Percentiles rank a stretch among this genome's conserved stretches.
These are phyloP conservation scores for Saxispiralis lemnorum DNA, from an alignment of 495 filamentous ascomycete species.

Conservation along the genomic window DNA sequence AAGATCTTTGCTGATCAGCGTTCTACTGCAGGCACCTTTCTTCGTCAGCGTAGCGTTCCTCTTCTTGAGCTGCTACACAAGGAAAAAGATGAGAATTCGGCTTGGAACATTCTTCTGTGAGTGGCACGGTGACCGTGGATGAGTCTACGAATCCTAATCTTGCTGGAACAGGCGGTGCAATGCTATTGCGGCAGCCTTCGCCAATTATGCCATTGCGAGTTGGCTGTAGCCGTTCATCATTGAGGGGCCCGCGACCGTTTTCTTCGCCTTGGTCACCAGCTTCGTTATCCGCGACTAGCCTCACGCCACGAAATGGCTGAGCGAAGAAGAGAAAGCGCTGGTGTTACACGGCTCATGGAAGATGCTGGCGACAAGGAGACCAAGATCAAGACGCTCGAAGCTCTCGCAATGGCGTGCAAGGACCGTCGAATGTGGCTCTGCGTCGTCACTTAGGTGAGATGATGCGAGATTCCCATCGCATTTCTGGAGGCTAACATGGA, in stretches of 20 bases:
- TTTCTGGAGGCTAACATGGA: background rate
- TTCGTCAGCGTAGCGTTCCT: background rate
- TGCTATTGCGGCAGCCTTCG: too few species aligned
- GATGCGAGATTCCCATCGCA: too few species aligned
- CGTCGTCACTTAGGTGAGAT: too few species aligned
- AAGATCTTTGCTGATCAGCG: background rate
- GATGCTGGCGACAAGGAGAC: background rate
- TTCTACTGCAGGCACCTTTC: background rate
- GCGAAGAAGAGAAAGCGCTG: constrained; percentile 39
- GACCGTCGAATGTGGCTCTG: background rate
- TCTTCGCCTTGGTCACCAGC: constrained; percentile 44
- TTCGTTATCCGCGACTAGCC: constrained; percentile 56
- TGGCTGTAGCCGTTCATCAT: constrained; percentile 75
- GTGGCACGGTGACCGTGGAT: too few species aligned
- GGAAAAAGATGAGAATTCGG: too few species aligned
- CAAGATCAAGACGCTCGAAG: background rate
- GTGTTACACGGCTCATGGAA: background rate
- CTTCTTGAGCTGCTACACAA: background rate
- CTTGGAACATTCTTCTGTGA: too few species aligned
- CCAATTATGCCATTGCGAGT: constrained; percentile 27
- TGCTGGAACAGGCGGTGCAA: too few species aligned
- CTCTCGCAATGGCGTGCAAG: background rate
- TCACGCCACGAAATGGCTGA: constrained; percentile 49
- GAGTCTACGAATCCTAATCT: too few species aligned
- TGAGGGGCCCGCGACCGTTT: constrained; percentile 54